Percentiles rank a stretch among this genome's conserved stretches.
Evolutionary conservation across 2,329 filamentous ascomycete species (phyloP).

Genomic region (Aureobasidium namibiae): DNA sequence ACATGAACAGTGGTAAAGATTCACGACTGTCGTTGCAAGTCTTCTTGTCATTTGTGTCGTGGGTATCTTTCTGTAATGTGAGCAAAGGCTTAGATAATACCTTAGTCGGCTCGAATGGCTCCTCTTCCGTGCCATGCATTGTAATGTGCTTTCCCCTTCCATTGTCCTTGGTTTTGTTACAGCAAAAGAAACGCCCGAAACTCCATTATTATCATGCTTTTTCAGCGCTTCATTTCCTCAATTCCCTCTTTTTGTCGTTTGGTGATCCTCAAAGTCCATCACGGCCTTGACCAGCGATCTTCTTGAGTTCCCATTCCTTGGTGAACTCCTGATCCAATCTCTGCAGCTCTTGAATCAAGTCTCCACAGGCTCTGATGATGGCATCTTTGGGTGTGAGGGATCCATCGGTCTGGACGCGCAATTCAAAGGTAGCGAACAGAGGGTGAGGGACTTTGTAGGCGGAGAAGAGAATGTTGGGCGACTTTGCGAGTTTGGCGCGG

Average conservation of each 20-base stretch:
- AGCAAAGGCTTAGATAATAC: background rate
- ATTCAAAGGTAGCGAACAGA: conserved; percentile 45
- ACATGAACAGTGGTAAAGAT: background rate
- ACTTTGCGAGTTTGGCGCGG: conserved; percentile 74
- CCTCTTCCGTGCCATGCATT: background rate
- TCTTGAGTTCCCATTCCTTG: conserved; percentile 81
- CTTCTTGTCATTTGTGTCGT: background rate
- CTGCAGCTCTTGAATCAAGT: conserved; percentile 72
- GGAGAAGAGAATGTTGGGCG: conserved; percentile 77
- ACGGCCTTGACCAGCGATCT: conserved; percentile 51
- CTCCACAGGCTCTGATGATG: conserved; percentile 69
- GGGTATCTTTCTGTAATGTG: background rate
- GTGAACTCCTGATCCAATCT: conserved; percentile 81
- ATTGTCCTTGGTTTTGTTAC: background rate
- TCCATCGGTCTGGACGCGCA: conserved; percentile 90
- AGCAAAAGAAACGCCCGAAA: background rate
- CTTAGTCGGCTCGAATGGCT: background rate
- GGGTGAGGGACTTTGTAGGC: conserved; percentile 66
- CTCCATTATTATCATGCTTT: background rate
- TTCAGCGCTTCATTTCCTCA: background rate
- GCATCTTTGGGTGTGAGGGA: conserved; percentile 82
- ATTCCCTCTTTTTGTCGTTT: background rate
- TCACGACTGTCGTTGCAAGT: background rate
- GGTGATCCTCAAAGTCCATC: conserved; percentile 17
- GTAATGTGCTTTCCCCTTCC: background rate